These are phyloP conservation scores for Lepidium didymum DNA, from an alignment of 345 rosid species.

Conservation along the genomic window DNA sequence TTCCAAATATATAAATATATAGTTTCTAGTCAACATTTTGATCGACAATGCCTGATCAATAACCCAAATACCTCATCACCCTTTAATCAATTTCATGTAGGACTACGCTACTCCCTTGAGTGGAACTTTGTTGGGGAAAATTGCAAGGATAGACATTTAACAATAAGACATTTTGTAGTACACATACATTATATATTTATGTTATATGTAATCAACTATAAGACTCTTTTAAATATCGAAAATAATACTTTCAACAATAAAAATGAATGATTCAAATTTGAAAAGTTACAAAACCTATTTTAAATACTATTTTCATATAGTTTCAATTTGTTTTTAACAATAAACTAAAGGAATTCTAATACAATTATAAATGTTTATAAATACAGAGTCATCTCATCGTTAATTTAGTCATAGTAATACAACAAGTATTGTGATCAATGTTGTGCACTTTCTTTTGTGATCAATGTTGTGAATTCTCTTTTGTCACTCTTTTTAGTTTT, in stretches of 20 bases:
- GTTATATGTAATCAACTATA: not conserved
- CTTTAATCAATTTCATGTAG: too few species aligned
- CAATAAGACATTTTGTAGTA: too few species aligned
- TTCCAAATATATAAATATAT: too few species aligned
- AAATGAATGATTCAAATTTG: not conserved
- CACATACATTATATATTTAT: too few species aligned
- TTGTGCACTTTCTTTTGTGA: not conserved
- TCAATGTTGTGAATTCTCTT: not conserved
- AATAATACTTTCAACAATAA: not conserved
- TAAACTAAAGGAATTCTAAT: not conserved
- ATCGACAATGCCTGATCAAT: too few species aligned
- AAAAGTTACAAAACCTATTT: not conserved
- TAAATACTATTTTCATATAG: not conserved
- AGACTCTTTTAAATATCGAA: not conserved
- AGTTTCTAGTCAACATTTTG: too few species aligned
- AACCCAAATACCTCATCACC: too few species aligned
- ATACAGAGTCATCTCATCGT: not conserved
- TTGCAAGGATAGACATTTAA: too few species aligned
- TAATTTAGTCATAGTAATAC: not conserved
- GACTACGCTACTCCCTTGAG: too few species aligned
- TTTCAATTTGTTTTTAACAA: not conserved
- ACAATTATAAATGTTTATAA: not conserved
- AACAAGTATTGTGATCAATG: not conserved
- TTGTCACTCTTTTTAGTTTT: constrained; percentile 2
- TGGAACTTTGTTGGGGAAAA: too few species aligned